These are phyloP conservation scores for Auriculariales sp. DNA, from an alignment of 768 basidiomycete species.

Conservation along the genomic window DNA sequence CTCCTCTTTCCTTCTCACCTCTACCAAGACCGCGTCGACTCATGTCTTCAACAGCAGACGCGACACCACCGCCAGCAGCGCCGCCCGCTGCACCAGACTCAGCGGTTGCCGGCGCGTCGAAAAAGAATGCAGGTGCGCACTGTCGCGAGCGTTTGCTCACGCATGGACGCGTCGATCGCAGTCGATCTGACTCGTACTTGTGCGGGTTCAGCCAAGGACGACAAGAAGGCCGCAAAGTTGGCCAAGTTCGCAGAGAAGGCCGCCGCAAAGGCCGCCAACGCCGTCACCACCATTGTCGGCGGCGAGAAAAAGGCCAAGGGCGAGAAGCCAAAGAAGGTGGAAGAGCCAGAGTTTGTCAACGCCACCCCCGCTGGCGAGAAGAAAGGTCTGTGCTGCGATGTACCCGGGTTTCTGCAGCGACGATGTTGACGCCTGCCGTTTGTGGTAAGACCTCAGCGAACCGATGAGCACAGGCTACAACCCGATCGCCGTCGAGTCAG, in stretches of 20 bases:
- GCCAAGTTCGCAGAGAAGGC: constrained; percentile 53
- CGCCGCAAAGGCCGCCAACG: constrained; percentile 28
- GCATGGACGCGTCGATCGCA: no score
- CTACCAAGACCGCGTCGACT: no score
- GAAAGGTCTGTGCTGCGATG: constrained; percentile 49
- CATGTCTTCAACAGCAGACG: no score
- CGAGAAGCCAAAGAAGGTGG: constrained; percentile 59
- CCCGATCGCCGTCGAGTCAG: constrained; percentile 83
- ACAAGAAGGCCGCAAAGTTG: constrained; percentile 44
- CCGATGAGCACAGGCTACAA: constrained; percentile 92
- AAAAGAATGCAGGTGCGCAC: no score
- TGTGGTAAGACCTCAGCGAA: constrained; percentile 52
- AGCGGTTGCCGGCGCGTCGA: no score
- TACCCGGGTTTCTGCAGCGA: neutral
- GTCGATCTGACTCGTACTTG: no score
- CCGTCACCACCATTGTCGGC: constrained; percentile 20
- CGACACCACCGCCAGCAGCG: no score
- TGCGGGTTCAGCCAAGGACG: constrained; percentile 17
- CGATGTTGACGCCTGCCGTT: neutral
- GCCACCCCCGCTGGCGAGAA: constrained; percentile 82
- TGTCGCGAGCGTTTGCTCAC: no score
- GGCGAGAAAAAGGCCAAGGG: constrained; percentile 59
- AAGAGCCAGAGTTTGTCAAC: constrained; percentile 70
- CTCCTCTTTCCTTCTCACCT: no score
- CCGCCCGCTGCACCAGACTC: no score